Base-by-base conservation (phyloP, 2,329 filamentous ascomycete species). In the Dactylella cylindrospora region DNA sequence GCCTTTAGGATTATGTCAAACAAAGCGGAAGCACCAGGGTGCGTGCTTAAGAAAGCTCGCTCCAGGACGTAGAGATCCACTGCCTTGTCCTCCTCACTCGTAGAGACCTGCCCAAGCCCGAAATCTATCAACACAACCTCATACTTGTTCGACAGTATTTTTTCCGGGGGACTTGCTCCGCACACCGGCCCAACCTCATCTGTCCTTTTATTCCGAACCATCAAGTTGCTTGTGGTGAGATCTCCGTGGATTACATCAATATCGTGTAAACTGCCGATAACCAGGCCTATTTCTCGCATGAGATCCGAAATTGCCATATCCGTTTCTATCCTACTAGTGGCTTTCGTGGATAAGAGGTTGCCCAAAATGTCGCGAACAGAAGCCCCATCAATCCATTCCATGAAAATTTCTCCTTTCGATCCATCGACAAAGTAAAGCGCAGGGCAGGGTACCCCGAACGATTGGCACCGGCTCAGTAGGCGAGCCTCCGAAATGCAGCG, bases 21-120 rank as follows among this genome's bases (percentile, higher is more conserved):
- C 65, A 94, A 76, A 15, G 77, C 77, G 71, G 95, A 88, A 0
- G 90, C 88, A 44, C 84, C 81, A 0, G 93, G 91, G 76, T 98
- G 93, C 28, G 93, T 97, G 70, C 90, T 95, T 17, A 85, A 87
- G 77, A 97, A 97, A 1, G 93, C 93, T 47, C 93, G 79, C 74
- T 98, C 93, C 39, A 98, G 77, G 8, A 98, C 93, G 73, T 98
- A 98, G 50, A 98, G 74, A 76, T 98, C 93, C 31, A 98, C 93
- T 0, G 93, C 93, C 51, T 90, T 81, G 71, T 98, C 93, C 74
- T 98, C 93, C 51, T 96, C 91, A 66, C 87, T 83, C 13, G 82
- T 75, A 64, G 84, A 88, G 74, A 91, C 86, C 67, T 81, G 85
- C 10, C 90, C 90, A 15, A 98, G 81, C 0, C 93, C 93, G 70